Evolutionary conservation across 768 basidiomycete species (phyloP).

Genomic region (Inosperma sp.): DNA sequence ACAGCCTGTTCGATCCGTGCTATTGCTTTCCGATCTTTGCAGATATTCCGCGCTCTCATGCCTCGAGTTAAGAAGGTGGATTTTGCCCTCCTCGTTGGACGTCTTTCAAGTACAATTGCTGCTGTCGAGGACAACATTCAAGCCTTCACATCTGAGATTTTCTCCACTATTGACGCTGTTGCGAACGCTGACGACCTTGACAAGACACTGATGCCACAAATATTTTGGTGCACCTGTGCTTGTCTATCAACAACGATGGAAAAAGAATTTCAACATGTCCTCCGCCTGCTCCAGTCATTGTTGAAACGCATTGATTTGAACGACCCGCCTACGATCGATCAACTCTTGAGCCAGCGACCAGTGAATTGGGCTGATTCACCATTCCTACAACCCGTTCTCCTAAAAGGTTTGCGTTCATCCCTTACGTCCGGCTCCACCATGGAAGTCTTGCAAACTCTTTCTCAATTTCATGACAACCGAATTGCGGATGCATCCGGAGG

Average conservation of each 20-base stretch:
- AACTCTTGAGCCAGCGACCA: slow-evolving; percentile 65
- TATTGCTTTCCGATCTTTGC: slow-evolving; percentile 83
- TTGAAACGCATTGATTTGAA: slow-evolving; percentile 68
- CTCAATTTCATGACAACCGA: slow-evolving; percentile 54
- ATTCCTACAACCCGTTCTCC: slow-evolving; percentile 63
- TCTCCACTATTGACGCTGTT: slow-evolving; percentile 67
- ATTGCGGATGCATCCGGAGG: slow-evolving; percentile 69
- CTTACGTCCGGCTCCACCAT: slow-evolving; percentile 63
- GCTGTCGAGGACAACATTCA: slow-evolving; percentile 74
- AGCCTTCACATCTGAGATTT: slow-evolving; percentile 76
- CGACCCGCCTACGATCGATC: slow-evolving; percentile 60
- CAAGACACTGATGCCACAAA: slow-evolving; percentile 62
- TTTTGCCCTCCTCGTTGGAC: slow-evolving; percentile 73
- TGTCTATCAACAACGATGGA: slow-evolving; percentile 82
- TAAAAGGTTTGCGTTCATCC: slow-evolving; percentile 79
- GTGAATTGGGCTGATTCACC: slow-evolving; percentile 62
- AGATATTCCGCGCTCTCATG: slow-evolving; percentile 80
- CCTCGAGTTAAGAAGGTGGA: slow-evolving; percentile 66
- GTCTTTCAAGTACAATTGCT: slow-evolving; percentile 80
- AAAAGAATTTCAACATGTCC: slow-evolving; percentile 65
- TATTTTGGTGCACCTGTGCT: slow-evolving; percentile 85
- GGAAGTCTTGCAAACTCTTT: slow-evolving; percentile 57
- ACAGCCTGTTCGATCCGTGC: slow-evolving; percentile 83
- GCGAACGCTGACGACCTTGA: slow-evolving; percentile 54
- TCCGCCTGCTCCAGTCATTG: slow-evolving; percentile 60